phyloP scores from a whole-genome alignment of 345 rosid genomes.

The Lagerstroemia speciosa region DNA sequence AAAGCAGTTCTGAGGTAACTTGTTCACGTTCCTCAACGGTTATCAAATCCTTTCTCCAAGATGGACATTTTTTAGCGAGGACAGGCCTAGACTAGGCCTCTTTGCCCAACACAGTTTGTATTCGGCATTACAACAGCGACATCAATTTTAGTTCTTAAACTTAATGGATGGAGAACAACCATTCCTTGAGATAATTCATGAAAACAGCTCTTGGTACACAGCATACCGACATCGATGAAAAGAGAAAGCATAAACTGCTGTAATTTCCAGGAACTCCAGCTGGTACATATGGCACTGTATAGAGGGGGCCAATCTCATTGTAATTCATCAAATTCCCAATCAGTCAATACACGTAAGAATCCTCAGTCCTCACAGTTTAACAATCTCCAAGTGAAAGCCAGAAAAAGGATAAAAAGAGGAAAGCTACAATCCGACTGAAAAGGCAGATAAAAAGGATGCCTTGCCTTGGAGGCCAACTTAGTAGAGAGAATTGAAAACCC shows the following conservation, averaged over 20 bases:
- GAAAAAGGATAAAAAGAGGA: neutral
- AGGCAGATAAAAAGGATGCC: slow-evolving; percentile 33
- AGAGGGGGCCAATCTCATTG: neutral
- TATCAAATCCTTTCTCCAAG: too few species aligned
- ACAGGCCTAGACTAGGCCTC: too few species aligned
- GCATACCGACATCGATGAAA: neutral
- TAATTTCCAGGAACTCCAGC: neutral
- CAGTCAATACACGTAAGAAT: neutral
- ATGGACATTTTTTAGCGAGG: too few species aligned
- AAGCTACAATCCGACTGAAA: slow-evolving; percentile 22
- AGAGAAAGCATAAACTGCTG: neutral
- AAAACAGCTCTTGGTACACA: too few species aligned
- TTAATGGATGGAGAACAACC: too few species aligned
- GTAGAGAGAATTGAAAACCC: slow-evolving; percentile 6
- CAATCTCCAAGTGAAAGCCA: slow-evolving; percentile 1
- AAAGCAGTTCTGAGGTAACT: too few species aligned
- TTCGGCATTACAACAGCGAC: neutral
- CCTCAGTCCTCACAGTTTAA: neutral
- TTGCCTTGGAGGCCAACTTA: slow-evolving; percentile 7
- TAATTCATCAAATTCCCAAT: neutral
- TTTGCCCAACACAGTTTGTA: neutral
- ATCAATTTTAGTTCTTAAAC: neutral
- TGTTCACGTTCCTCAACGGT: too few species aligned
- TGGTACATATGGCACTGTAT: neutral
- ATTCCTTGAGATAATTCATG: neutral